Conservation (phyloP, 805 yeast genomes). For the Pichia exigua region DNA sequence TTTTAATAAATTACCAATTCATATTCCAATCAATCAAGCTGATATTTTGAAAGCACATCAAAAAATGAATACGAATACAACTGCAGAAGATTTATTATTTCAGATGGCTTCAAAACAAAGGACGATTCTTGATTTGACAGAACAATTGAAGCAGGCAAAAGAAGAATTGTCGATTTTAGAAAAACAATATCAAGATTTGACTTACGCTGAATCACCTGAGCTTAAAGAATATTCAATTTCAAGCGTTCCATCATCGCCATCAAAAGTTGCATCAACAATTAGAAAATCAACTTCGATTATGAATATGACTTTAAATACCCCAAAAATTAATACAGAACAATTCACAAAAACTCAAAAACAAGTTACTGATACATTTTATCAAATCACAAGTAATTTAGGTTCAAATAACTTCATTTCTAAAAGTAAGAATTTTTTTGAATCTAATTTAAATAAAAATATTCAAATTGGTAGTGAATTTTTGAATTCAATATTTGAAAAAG, state of each 20-base stretch:
- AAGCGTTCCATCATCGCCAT: background rate
- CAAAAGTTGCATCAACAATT: constrained; percentile 1
- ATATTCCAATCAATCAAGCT: constrained; percentile 27
- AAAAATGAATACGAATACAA: background rate
- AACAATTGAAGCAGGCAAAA: constrained; percentile 34
- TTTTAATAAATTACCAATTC: constrained; percentile 29
- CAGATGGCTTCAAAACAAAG: constrained; percentile 46
- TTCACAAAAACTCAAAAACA: constrained; percentile 9
- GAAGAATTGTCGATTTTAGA: constrained; percentile 32
- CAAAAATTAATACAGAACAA: constrained; percentile 2
- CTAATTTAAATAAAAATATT: constrained; percentile 17
- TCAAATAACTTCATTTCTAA: constrained; percentile 19
- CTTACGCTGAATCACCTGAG: background rate
- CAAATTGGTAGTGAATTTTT: constrained; percentile 11
- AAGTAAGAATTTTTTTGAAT: constrained; percentile 22
- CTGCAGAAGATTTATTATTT: constrained; percentile 23
- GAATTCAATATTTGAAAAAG: constrained; percentile 10
- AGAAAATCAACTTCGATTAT: constrained; percentile 12
- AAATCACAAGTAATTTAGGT: constrained; percentile 20
- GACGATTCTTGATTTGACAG: constrained; percentile 40
- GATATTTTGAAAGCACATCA: background rate
- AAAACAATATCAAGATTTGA: constrained; percentile 17
- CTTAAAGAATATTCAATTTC: background rate
- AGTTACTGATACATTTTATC: constrained; percentile 17
- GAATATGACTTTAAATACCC: constrained; percentile 7